Evolutionary conservation across 2,329 filamentous ascomycete species (phyloP), one percentile per base, ranked within the genome.

Genomic region (Trichothecium roseum): DNA sequence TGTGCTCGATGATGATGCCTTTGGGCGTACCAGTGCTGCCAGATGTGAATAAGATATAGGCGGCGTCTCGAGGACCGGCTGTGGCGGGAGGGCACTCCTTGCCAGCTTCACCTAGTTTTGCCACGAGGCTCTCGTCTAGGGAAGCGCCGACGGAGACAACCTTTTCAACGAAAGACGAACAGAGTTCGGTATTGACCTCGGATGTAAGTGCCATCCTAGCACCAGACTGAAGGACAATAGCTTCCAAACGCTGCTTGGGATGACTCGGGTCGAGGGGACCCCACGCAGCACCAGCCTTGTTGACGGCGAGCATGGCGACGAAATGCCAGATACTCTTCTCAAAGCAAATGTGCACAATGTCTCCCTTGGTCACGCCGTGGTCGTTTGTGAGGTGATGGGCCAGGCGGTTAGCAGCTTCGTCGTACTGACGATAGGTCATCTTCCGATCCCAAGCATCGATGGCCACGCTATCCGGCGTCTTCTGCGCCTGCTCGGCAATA

Each of bases 381-480:
- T 18, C 16, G 6, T 26, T n/a, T 14, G 20, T 36, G 13, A 37
- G 30, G 18, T 40, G 27, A 10, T 20, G 22, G 12, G 34, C 29
- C 15, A 40, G 28, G 4, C 18, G 16, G 20, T 22, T 16, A 8
- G 22, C 14, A 12, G 24, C 31, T 18, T 33, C 18, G n/a, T 18
- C 31, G 18, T 63, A 45, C 18, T 64, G 51, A 7, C 13, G 13
- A 16, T 29, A 29, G 5, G 28, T 29, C 13, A 29, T 14, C 6
- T 7, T 13, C 5, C 28, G 6, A 13, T 29, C 28, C 28, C 28
- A 29, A 13, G 28, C 13, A n/a, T n/a, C 28, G 7, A 29, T 16
- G 13, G 28, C 28, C 28, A 29, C 6, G n/a, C 6, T 13, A 29
- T 29, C 28, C 28, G 28, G 28, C 28, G 13, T n/a, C 13, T 29